phyloP scores from a whole-genome alignment of 352 stramenopile species.

The Phytophthora foliorum region DNA sequence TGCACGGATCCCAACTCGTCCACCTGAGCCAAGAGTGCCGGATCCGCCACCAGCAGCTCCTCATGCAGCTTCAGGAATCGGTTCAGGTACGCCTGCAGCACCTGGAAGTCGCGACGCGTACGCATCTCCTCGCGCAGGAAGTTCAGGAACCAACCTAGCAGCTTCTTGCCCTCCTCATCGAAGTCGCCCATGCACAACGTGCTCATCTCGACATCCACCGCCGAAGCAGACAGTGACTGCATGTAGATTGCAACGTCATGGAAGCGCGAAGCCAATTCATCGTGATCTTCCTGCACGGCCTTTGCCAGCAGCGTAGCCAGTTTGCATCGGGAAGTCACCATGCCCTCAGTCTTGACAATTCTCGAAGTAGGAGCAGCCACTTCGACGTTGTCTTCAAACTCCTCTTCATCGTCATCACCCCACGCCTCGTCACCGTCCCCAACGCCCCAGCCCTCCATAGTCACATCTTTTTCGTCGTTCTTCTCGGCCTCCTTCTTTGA shows the following conservation, averaged over 20 bases:
- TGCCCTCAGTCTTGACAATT: conserved; percentile 76
- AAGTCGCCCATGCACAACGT: conserved; percentile 89
- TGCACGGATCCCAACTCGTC: conserved; percentile 67
- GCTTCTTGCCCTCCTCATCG: conserved; percentile 73
- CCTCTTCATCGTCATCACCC: conserved; percentile 59
- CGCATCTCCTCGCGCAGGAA: conserved; percentile 78
- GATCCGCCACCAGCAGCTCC: conserved; percentile 69
- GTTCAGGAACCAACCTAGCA: conserved; percentile 70
- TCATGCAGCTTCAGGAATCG: conserved; percentile 90
- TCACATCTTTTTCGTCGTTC: conserved; percentile 39
- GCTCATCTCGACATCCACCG: conserved; percentile 85
- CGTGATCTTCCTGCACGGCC: conserved; percentile 37
- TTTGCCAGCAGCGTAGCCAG: conserved; percentile 65
- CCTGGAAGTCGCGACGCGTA: conserved; percentile 76
- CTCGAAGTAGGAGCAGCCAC: conserved; percentile 52
- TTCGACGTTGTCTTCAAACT: conserved; percentile 33
- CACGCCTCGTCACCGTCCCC: conserved; percentile 70
- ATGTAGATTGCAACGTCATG: conserved; percentile 65
- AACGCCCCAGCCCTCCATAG: conserved; percentile 77
- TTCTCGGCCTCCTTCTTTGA: conserved; percentile 32
- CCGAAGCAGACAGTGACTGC: conserved; percentile 78
- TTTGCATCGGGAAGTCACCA: conserved; percentile 81
- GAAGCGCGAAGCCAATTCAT: conserved; percentile 43
- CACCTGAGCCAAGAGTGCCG: conserved; percentile 62
- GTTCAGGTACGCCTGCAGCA: conserved; percentile 88